These are phyloP conservation scores for Vitis hybrid DNA, from an alignment of 177 flowering plant genomes.

Conservation along the genomic window DNA sequence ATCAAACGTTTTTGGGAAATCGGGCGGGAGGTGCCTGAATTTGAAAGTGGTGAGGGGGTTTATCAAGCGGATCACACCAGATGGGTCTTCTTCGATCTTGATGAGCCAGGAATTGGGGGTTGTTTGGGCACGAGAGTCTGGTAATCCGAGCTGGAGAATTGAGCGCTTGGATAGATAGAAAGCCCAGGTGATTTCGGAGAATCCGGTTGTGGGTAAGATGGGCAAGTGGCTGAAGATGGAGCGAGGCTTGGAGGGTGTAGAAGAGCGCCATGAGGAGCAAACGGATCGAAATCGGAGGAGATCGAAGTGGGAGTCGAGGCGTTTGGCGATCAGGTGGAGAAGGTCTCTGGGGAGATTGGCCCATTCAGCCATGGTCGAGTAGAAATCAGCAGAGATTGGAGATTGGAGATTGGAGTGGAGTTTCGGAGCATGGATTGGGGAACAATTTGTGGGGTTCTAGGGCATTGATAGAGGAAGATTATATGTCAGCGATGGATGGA, in stretches of 20 bases:
- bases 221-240: conserved; percentile 32
- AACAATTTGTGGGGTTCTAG: not conserved
- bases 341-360: conserved; percentile 62
- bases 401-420: too few species aligned
- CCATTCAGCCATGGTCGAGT: conserved; percentile 60
- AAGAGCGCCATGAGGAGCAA: conserved; percentile 66
- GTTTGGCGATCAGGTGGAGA: conserved; percentile 37
- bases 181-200: conserved; percentile 36
- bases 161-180: conserved; percentile 60
- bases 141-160: conserved; percentile 32
- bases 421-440: too few species aligned
- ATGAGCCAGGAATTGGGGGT: conserved; percentile 45
- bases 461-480: not conserved
- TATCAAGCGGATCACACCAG: conserved; percentile 26
- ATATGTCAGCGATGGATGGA: too few species aligned
- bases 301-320: conserved; percentile 36
- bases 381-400: too few species aligned
- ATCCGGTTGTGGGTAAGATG: conserved; percentile 35
- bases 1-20: conserved; percentile 38
- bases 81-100: conserved; percentile 49
- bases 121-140: conserved; percentile 6
- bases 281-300: conserved; percentile 66
- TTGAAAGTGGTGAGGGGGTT: conserved; percentile 46
- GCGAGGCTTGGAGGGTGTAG: conserved; percentile 26
- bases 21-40: conserved; percentile 25